Evolutionary conservation across 345 rosid species (phyloP), one percentile per base, ranked within the genome.

Genomic region (Abelmoschus esculentus): DNA sequence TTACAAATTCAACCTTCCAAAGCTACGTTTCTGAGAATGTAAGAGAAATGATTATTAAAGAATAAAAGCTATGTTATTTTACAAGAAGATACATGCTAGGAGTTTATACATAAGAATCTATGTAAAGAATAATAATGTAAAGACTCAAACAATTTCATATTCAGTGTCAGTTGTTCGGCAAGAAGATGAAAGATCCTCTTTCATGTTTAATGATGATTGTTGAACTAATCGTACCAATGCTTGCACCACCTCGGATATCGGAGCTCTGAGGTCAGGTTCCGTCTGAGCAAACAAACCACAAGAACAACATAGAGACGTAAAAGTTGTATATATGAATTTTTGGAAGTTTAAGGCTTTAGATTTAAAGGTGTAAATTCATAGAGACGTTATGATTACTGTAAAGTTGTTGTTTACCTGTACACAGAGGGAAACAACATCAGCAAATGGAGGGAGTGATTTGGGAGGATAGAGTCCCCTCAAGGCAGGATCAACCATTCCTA

Each of bases 171-270:
- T 84, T 9, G 77, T 78, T 47, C 86, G 75, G 7, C 84, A 71
- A 61, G 92, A 83, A 70, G 84, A 58, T 17, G 84, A 80, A 55
- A 86, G 81, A 73, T 84, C 92, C 9, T 84, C 89, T 54, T 73
- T 80, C 81, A 80, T 80, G 70, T 80, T 76, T 83, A 86, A 79
- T 14, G 76, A 80, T 1, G 88, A 71, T 6, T 85, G 81, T 55
- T 85, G 89, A 63, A 85, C 92, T 75, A 93, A 76, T 31, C 88
- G 86, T 70, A 86, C 87, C 84, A 95, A 72, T 74, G 89, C 81
- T 73, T 87, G 86, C 77, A 91, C 99, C 81, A 91, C 90, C 80
- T 90, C 89, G 29, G 96, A 85, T 85, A 91, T 86, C 1, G 93
- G 87, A 26, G 99, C 92, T 75, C 96, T 86, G 70, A 83, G 85